Base-by-base conservation (phyloP, 768 basidiomycete genomes). In the Gloeophyllum trabeum region DNA sequence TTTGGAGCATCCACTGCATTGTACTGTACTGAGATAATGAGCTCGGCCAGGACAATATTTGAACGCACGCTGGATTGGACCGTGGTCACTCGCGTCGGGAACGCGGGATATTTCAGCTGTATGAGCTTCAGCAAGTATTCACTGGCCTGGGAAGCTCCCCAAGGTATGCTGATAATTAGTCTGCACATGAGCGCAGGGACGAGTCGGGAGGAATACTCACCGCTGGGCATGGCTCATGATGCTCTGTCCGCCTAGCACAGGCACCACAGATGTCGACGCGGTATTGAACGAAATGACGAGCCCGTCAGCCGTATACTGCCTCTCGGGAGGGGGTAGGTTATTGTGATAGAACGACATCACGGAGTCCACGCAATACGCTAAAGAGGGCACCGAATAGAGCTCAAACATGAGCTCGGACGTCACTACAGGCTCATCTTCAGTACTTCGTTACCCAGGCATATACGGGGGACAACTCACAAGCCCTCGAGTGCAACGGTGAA, bases 371-470 rank as follows among this genome's bases (percentile, higher is more conserved):
- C 86, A 88, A 62, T 87, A 98, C 3, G 86, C 69, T 37, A 97
- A 68, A 4, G 82, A 79, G 1, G 94, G 93, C 3, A 82, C 89
- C 4, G 71, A 70, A 56, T 98, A 99, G 35, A 79, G 72, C 62
- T 99, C 96, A 55, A 99, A 99, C 62, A 99, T 76, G 23, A 99
- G 78, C 54, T 99, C 96, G 0, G 92, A 92, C 6, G 92, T 94
- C 43, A 96, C 90, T 93, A 53, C 35, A 35, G 2, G 4, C 30
- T 32, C 24, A 6, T 18, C 25, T 1, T 22, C 30, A 4, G 24
- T 28, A 39, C 10, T 41, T 43, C 35, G 20, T 18, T 22, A 21
- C 21, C 50, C 20, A 44, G 24, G 23, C 16, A 20, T 20, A 18
- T n/a, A 48, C 4, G 19, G 41, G 36, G 35, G 2, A 32, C 19